Percentiles rank a stretch among this genome's conserved stretches.
These are phyloP conservation scores for Thuidium tamariscinum DNA, from an alignment of 225 moss, liverwort and hornwort species.

Conservation along the genomic window DNA sequence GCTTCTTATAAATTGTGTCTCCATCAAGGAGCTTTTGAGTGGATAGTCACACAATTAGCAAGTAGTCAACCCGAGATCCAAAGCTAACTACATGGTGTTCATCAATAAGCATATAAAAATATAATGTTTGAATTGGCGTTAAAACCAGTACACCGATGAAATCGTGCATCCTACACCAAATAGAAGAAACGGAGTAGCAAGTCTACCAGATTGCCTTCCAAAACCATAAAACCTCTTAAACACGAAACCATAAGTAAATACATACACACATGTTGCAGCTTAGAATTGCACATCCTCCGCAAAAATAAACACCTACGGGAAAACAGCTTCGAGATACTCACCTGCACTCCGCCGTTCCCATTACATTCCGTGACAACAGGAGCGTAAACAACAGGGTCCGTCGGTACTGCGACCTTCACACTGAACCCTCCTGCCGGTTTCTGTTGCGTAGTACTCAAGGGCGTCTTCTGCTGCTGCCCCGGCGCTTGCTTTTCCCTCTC, in stretches of 20 bases:
- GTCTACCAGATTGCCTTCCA: neutral
- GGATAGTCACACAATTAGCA: neutral
- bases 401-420: conserved; percentile 33
- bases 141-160: neutral
- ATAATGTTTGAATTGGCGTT: neutral
- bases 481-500: conserved; percentile 23
- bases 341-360: conserved; percentile 51
- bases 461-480: conserved; percentile 5
- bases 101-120: neutral
- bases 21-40: neutral
- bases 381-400: conserved; percentile 26
- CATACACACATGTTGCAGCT: neutral
- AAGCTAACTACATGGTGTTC: neutral
- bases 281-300: neutral
- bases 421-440: conserved; percentile 29
- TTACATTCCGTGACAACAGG: conserved; percentile 50
- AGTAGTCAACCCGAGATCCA: neutral
- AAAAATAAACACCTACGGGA: neutral
- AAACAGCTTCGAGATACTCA: neutral
- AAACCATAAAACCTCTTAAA: neutral
- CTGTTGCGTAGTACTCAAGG: neutral
- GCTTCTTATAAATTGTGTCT: neutral
- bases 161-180: neutral
- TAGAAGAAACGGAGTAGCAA: neutral
- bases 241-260: neutral